These are phyloP conservation scores for Colletotrichum sp. DNA, from an alignment of 2,329 filamentous ascomycete genomes.

Conservation along the genomic window DNA sequence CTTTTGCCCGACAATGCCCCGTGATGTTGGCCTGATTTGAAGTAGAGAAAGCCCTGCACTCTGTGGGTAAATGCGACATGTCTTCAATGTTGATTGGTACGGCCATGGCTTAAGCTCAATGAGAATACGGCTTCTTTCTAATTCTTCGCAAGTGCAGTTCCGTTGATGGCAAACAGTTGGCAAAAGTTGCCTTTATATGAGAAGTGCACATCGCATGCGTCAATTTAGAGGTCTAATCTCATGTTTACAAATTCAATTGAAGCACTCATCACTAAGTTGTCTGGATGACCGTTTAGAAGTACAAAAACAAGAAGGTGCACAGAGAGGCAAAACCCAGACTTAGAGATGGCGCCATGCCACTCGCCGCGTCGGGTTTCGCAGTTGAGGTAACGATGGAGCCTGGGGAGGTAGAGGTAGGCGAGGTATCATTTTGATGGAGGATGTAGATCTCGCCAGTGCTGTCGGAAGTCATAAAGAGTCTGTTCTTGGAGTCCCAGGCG, in stretches of 20 bases:
- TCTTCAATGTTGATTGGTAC: background rate
- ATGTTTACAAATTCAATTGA: too few species aligned
- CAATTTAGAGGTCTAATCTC: too few species aligned
- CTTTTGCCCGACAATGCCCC: too few species aligned
- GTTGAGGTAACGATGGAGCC: slow-evolving; percentile 9
- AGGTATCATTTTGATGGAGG: slow-evolving; percentile 30
- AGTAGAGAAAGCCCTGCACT: background rate
- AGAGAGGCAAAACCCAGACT: background rate
- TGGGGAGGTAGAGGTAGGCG: slow-evolving; percentile 1
- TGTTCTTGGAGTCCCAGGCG: slow-evolving; percentile 51
- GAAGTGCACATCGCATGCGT: too few species aligned
- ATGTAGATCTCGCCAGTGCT: slow-evolving; percentile 70
- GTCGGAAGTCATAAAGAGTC: slow-evolving; percentile 68
- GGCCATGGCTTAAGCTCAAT: background rate
- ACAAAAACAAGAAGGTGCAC: background rate
- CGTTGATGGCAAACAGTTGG: too few species aligned
- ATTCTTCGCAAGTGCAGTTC: too few species aligned
- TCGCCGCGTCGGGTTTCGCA: background rate
- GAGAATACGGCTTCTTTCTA: background rate
- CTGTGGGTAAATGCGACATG: background rate
- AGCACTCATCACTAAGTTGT: too few species aligned
- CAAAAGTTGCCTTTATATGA: too few species aligned
- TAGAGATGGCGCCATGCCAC: background rate
- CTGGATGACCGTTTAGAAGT: too few species aligned
- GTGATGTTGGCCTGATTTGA: background rate